Conservation (phyloP, 805 yeast species). For the Brettanomyces anomalus region DNA sequence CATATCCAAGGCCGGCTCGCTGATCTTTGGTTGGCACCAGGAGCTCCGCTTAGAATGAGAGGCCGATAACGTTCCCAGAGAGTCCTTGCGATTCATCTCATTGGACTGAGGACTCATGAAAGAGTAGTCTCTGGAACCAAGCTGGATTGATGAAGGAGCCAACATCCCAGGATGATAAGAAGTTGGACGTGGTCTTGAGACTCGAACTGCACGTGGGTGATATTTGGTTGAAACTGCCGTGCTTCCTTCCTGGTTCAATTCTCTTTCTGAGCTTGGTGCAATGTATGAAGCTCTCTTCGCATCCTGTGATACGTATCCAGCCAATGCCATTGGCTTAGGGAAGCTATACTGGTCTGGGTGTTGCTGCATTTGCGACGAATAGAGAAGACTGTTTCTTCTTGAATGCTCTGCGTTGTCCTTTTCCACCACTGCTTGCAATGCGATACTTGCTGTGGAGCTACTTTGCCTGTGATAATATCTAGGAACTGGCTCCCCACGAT, state of each 20-base stretch:
- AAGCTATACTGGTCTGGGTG: slow-evolving; percentile 18
- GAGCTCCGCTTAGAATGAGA: slow-evolving; percentile 14
- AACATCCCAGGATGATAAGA: slow-evolving; percentile 67
- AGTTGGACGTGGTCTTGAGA: slow-evolving; percentile 70
- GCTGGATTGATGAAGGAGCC: slow-evolving; percentile 15
- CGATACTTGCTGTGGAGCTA: slow-evolving; percentile 52
- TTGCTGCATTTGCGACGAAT: slow-evolving; percentile 10
- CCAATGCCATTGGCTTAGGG: slow-evolving; percentile 11
- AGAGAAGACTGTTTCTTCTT: slow-evolving; percentile 23
- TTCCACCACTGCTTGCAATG: slow-evolving; percentile 65
- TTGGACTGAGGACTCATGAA: slow-evolving; percentile 14
- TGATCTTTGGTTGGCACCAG: slow-evolving; percentile 21
- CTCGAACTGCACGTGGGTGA: slow-evolving; percentile 21
- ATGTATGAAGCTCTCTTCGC: slow-evolving; percentile 8
- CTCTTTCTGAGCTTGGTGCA: slow-evolving; percentile 36
- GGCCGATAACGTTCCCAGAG: slow-evolving; percentile 11
- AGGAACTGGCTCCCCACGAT: slow-evolving; percentile 5
- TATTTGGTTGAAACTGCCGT: slow-evolving; percentile 17
- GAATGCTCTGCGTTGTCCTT: slow-evolving; percentile 38
- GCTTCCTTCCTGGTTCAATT: slow-evolving; percentile 25
- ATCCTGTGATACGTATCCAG: neutral
- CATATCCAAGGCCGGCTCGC: slow-evolving; percentile 26
- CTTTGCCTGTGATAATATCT: slow-evolving; percentile 13
- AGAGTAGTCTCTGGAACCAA: slow-evolving; percentile 22
- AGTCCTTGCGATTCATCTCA: slow-evolving; percentile 9